Base-by-base conservation (phyloP, 2,329 filamentous ascomycete species). In the Colletotrichum sp. region DNA sequence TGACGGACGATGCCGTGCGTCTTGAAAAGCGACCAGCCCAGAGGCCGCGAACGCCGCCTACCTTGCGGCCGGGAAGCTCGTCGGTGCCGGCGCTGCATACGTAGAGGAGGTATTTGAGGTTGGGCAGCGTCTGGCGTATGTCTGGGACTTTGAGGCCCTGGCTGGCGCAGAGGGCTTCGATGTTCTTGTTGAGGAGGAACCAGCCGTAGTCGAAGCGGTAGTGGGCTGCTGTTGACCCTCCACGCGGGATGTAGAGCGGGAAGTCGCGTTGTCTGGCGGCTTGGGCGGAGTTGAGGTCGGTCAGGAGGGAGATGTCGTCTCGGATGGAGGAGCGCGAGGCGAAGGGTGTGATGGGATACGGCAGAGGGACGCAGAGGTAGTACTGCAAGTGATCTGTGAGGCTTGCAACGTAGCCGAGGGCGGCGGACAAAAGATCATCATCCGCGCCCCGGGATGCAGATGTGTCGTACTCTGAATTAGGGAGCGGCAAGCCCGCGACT, bases 191-290 rank as follows among this genome's bases (percentile, higher is more conserved):
- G 16, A 99, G 90, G n/a, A 99, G 87, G 81, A 99, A 99, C 82
- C 98, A 97, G 13, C 90, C 97, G 83, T 99, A 99, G 80, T 99
- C 96, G 84, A 99, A 99, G 4, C 96, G 93, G 86, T 96, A 99
- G 62, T 96, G 92, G 0, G 95, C 92, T 4, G 91, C 90, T 0
- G 81, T 90, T n/a, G 86, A 94, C 84, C 90, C 90, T 18, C 91
- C 90, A 3, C 90, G 85, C 0, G 89, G 89, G 0, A 92, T 82
- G 84, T 96, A 96, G 0, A 99, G 89, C 0, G 97, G 97, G 80
- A 98, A 99, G 8, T 92, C 93, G 69, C 93, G 89, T 62, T 93
- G 90, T 71, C 90, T 85, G 8, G 82, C 83, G 81, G 18, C 66
- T 26, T 76, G 75, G 5, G 57, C 63, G 9, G 77, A 77, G 63